These are phyloP conservation scores for Platanthera guangdongensis DNA, from an alignment of 106 monocot genomes.

Conservation along the genomic window DNA sequence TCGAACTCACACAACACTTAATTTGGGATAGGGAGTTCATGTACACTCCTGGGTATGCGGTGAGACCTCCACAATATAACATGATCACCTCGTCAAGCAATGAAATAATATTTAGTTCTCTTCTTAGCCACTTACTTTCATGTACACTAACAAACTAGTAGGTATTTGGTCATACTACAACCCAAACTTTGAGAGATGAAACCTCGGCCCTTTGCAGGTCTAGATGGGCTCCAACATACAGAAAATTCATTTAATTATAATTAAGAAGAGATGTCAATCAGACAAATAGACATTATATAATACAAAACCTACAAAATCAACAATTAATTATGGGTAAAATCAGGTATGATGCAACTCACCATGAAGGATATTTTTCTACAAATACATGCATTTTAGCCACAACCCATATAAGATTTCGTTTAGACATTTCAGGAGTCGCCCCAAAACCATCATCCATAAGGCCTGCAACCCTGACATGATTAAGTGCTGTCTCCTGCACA, in stretches of 20 bases:
- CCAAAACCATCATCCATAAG: slow-evolving; percentile 88
- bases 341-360: slow-evolving; percentile 19
- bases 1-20: too few relatives aligned
- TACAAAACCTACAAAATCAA: not conserved
- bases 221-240: too few relatives aligned
- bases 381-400: slow-evolving; percentile 33
- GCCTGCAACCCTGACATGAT: slow-evolving; percentile 67
- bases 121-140: too few relatives aligned
- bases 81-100: too few relatives aligned
- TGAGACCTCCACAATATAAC: too few relatives aligned
- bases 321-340: not conserved
- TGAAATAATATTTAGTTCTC: too few relatives aligned
- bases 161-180: too few relatives aligned
- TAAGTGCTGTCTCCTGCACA: slow-evolving; percentile 83
- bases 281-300: not conserved
- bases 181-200: too few relatives aligned
- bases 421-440: slow-evolving; percentile 81
- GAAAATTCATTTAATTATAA: not conserved
- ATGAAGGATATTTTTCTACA: slow-evolving; percentile 51
- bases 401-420: slow-evolving; percentile 77
- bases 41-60: too few relatives aligned
- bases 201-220: too few relatives aligned
- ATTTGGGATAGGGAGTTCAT: too few relatives aligned
- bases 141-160: too few relatives aligned
- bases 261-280: not conserved